A percentile compares a stretch with the other conserved stretches of the same genome.
phyloP scores from a whole-genome alignment of 768 basidiomycete genomes.

The Lentinula raphanica region DNA sequence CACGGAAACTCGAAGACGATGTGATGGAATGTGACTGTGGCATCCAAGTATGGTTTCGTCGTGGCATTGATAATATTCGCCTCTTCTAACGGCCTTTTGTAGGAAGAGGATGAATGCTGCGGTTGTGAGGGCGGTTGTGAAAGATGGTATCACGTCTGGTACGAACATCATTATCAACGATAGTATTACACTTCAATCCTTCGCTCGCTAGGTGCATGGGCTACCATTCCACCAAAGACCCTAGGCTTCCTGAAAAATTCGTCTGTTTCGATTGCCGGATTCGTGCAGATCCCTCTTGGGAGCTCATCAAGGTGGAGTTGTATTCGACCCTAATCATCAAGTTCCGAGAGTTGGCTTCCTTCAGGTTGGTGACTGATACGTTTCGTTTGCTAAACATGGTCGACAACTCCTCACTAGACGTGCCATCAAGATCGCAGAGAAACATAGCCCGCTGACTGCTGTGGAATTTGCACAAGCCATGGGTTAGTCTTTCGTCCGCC shows the following conservation, averaged over 20 bases:
- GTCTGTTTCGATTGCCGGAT: conserved; percentile 76
- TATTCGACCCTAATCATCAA: conserved; percentile 56
- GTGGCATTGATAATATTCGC: neutral
- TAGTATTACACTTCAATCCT: conserved; percentile 7
- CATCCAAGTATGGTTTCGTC: conserved; percentile 37
- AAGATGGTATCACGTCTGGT: conserved; percentile 78
- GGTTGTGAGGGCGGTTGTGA: conserved; percentile 72
- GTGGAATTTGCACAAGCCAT: conserved; percentile 55
- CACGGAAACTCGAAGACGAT: conserved; percentile 22
- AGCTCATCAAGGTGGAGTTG: conserved; percentile 54
- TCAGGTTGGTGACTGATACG: conserved; percentile 44
- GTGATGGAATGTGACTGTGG: conserved; percentile 69
- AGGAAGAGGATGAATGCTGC: conserved; percentile 54
- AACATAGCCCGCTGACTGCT: conserved; percentile 33
- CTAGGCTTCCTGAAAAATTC: conserved; percentile 55
- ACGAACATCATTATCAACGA: conserved; percentile 13
- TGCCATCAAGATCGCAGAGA: conserved; percentile 66
- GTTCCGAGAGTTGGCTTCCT: conserved; percentile 65
- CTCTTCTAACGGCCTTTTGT: neutral
- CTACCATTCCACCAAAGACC: conserved; percentile 58
- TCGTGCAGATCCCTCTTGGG: conserved; percentile 62
- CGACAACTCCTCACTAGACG: conserved; percentile 33
- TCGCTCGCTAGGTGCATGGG: conserved; percentile 31
- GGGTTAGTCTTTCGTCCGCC: conserved; percentile 31
- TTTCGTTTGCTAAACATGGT: neutral